Evolutionary conservation across 2,329 filamentous ascomycete species (phyloP).

Genomic region (Aspergillus calidoustus): DNA sequence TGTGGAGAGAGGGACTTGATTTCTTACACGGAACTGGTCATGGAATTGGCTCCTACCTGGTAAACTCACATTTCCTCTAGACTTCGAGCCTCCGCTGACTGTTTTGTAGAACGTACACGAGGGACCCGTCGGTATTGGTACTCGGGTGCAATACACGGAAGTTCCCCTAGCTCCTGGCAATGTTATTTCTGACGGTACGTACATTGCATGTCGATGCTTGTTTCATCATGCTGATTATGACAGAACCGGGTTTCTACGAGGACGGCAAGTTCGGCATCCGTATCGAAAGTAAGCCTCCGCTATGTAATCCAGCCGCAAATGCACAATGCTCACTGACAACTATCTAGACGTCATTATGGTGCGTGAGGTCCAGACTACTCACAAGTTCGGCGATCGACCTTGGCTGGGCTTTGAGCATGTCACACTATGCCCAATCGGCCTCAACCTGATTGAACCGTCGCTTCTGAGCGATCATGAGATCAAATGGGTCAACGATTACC

Average conservation of each 20-base stretch:
- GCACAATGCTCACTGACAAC: slow-evolving; percentile 3
- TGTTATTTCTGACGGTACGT: slow-evolving; percentile 77
- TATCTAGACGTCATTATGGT: slow-evolving; percentile 78
- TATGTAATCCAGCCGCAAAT: background rate
- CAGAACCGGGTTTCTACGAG: slow-evolving; percentile 94
- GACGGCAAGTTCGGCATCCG: slow-evolving; percentile 93
- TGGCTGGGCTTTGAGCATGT: slow-evolving; percentile 96
- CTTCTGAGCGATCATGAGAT: slow-evolving; percentile 77
- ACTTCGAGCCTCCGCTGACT: slow-evolving; percentile 24
- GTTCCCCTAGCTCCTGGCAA: slow-evolving; percentile 89
- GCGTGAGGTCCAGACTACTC: slow-evolving; percentile 80
- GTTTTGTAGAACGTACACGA: slow-evolving; percentile 79
- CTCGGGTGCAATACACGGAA: slow-evolving; percentile 86
- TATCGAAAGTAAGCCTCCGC: slow-evolving; percentile 70
- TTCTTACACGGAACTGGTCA: slow-evolving; percentile 97
- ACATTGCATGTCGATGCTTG: background rate
- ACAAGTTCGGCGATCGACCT: slow-evolving; percentile 90
- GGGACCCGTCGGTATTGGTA: slow-evolving; percentile 94
- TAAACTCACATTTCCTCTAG: slow-evolving; percentile 26
- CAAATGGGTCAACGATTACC: slow-evolving; percentile 85
- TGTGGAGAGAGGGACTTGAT: slow-evolving; percentile 92
- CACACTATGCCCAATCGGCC: slow-evolving; percentile 94
- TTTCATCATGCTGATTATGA: slow-evolving; percentile 22
- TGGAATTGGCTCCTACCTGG: slow-evolving; percentile 87
- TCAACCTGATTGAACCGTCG: slow-evolving; percentile 77